phyloP scores from a whole-genome alignment of 1,284 basidiomycete species.

The Boletus subluridellus region DNA sequence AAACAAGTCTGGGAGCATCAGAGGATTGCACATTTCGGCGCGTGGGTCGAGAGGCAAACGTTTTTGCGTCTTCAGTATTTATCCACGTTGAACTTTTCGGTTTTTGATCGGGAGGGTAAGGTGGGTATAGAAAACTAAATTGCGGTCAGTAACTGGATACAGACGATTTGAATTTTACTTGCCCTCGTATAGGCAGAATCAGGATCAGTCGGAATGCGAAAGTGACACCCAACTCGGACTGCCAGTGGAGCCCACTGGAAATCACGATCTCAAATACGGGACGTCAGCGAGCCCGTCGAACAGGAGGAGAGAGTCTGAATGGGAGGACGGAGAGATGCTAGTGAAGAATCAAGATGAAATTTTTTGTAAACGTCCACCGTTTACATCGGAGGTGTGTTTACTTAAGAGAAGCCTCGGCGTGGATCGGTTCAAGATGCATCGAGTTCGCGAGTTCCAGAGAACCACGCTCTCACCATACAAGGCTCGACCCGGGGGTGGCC shows the following conservation, averaged over 20 bases:
- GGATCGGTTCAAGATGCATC: too few relatives aligned
- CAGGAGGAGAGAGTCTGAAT: neutral
- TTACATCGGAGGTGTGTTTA: too few relatives aligned
- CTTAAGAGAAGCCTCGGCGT: too few relatives aligned
- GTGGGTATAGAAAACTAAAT: neutral
- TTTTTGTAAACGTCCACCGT: too few relatives aligned
- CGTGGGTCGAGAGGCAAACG: neutral
- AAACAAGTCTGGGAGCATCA: constrained; percentile 14
- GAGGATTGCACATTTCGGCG: neutral
- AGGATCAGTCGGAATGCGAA: neutral
- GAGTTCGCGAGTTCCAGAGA: neutral
- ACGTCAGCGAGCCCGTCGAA: neutral
- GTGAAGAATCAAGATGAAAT: too few relatives aligned
- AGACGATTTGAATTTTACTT: neutral
- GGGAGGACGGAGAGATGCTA: neutral
- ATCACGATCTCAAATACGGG: neutral
- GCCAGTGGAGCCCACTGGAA: neutral
- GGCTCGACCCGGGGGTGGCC: neutral
- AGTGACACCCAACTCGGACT: neutral
- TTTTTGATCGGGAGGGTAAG: neutral
- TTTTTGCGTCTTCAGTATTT: neutral
- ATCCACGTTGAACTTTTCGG: neutral
- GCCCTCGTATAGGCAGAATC: neutral
- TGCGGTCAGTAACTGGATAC: neutral
- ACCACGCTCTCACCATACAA: too few relatives aligned